Evolutionary conservation across 2,329 filamentous ascomycete genomes (phyloP), one percentile per base, ranked within the genome.

Genomic region (Verticillium longisporum): DNA sequence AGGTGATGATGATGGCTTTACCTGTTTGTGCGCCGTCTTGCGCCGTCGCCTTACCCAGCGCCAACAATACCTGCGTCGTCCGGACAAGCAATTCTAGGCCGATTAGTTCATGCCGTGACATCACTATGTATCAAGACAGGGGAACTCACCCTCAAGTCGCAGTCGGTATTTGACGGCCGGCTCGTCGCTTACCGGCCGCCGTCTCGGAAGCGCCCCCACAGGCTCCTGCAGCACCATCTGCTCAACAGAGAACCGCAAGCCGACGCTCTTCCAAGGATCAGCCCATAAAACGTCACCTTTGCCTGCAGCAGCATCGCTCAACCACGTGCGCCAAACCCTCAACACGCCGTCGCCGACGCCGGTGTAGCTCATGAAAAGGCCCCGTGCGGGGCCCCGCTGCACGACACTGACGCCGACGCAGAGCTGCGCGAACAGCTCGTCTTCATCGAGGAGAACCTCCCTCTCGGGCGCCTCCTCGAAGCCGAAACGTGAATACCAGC

Each of bases 381-480:
- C 87, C 26, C 78, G 80, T 33, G 79, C 80, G 1, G 85, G 82
- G 1, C 86, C 84, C 34, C 86, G 77, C 69, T 88, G 88, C 63
- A 91, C 87, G 41, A 96, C 73, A 68, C 87, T 90, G 7, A 84
- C 84, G 31, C 85, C 78, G 5, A 85, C 83, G 69, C 88, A 89
- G 11, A 95, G 80, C 73, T 95, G 90, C 1, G 88, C 86, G 70
- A 94, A 93, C 18, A 86, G 75, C 73, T 92, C 90, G 63, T 85
- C 82, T 1, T 82, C 82, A 65, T 93, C 90, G 1, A 95, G 77
- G 55, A 79, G 78, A 54, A 94, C 71, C 60, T 60, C 55, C 68
- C 70, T 50, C 74, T 68, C 18, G 70, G 68, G 38, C 71, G 79
- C 59, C 73, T 72, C 55, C 80, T 79, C 59, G 1, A 89, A 90